These are phyloP conservation scores for Ceratocystis cubensis DNA, from an alignment of 2,329 filamentous ascomycete species.

Conservation along the genomic window DNA sequence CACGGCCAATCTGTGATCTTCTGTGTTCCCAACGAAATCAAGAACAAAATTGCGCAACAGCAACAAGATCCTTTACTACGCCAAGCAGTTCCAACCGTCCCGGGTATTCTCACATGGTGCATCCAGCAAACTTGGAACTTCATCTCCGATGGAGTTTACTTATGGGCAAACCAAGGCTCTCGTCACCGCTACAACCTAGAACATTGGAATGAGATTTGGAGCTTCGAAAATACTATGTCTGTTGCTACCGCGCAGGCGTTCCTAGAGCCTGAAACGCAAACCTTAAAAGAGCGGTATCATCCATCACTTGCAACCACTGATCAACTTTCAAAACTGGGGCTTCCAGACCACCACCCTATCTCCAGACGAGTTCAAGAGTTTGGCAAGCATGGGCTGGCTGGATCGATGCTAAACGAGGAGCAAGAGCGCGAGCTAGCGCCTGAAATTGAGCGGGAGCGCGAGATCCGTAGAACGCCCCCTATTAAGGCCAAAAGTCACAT, in stretches of 20 bases:
- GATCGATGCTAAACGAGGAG: slow-evolving; percentile 44
- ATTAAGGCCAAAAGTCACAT: slow-evolving; percentile 32
- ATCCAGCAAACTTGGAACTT: slow-evolving; percentile 45
- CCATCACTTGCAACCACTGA: slow-evolving; percentile 24
- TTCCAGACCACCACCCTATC: slow-evolving; percentile 1
- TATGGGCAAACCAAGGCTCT: slow-evolving; percentile 50
- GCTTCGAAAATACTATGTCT: slow-evolving; percentile 21
- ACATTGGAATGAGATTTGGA: slow-evolving; percentile 26
- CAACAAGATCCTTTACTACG: background rate
- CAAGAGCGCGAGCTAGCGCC: slow-evolving; percentile 56
- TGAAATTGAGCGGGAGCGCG: slow-evolving; percentile 48
- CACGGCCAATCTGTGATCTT: slow-evolving; percentile 54
- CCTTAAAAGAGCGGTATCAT: slow-evolving; percentile 40
- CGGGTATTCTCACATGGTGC: slow-evolving; percentile 47
- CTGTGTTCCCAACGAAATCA: slow-evolving; percentile 46
- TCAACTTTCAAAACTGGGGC: background rate
- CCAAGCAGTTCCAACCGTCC: slow-evolving; percentile 31
- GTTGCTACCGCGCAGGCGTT: slow-evolving; percentile 31
- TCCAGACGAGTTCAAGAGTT: slow-evolving; percentile 10
- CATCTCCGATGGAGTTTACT: slow-evolving; percentile 36
- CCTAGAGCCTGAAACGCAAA: slow-evolving; percentile 43
- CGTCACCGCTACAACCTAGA: slow-evolving; percentile 34
- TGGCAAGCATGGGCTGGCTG: background rate
- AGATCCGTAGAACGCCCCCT: slow-evolving; percentile 38
- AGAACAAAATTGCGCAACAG: slow-evolving; percentile 36